Evolutionary conservation across 2,329 filamentous ascomycete species (phyloP).

Genomic region (Aspergillus sp.): DNA sequence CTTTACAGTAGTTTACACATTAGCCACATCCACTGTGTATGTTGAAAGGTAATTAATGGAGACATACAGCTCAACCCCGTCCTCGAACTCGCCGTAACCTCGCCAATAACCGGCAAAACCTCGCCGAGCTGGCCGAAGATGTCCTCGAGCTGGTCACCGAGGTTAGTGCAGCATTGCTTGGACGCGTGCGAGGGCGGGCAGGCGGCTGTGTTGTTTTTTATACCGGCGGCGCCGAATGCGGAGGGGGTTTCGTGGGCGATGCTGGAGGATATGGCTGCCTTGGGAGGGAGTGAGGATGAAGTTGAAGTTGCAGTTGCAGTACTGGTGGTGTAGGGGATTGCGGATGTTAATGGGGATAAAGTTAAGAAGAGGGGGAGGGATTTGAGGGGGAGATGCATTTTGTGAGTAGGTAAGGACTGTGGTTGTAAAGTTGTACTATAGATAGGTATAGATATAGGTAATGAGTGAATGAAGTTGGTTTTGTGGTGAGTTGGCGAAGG

Average conservation of each 20-base stretch:
- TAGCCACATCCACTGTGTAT: too few relatives aligned
- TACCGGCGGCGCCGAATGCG: constrained; percentile 7
- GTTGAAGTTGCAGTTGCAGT: too few relatives aligned
- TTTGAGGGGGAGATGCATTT: not conserved
- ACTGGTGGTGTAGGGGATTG: not conserved
- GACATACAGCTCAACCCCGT: constrained; percentile 30
- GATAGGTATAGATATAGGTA: too few relatives aligned
- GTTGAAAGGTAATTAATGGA: not conserved
- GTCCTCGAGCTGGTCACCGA: constrained; percentile 17
- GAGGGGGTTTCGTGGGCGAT: constrained; percentile 1
- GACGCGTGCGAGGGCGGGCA: constrained; percentile 23
- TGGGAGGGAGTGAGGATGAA: not conserved
- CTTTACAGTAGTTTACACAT: too few relatives aligned
- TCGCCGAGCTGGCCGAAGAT: constrained; percentile 20
- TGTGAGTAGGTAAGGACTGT: not conserved
- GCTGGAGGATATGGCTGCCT: not conserved
- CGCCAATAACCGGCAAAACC: constrained; percentile 23
- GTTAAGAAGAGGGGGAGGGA: not conserved
- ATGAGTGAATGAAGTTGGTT: too few relatives aligned
- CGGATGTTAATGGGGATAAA: constrained; percentile 7
- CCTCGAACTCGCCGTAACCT: constrained; percentile 21
- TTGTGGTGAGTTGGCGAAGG: not conserved
- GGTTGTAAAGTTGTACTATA: too few relatives aligned
- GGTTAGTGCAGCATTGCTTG: constrained; percentile 29
- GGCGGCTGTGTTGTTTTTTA: constrained; percentile 15